Base-by-base conservation (phyloP, 2,329 filamentous ascomycete species). In the Nannizzia gypsea region DNA sequence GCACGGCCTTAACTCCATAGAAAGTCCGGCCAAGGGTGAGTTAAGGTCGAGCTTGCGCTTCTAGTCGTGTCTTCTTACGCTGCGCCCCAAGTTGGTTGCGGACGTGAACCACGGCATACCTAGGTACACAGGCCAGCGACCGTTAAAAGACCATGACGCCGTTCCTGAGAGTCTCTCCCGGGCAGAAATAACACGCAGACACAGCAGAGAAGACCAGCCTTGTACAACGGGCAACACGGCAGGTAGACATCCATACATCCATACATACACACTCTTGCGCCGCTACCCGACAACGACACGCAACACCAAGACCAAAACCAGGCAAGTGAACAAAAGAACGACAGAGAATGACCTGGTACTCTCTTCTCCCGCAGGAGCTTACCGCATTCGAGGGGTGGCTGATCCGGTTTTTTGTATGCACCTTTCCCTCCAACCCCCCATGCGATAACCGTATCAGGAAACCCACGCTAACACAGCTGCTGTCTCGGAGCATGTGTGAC, bases 281-380 rank as follows among this genome's bases (percentile, higher is more conserved):
- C 40, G 38, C 54, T 28, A 40, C 24, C 34, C 54, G 54, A 56
- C 52, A 36, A 36, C 52, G 11, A 55, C n/a, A 20, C 54, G 34
- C 31, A 42, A n/a, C n/a, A n/a, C n/a, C n/a, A n/a, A n/a, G n/a
- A n/a, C n/a, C n/a, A n/a, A 42, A 31, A 28, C 13, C 13, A 11
- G 24, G 20, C 3, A 13, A 42, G 20, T 24, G 31, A 56, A 36
- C 31, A 36, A 42, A n/a, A n/a, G n/a, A n/a, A n/a, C n/a, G n/a
- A n/a, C n/a, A n/a, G n/a, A n/a, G n/a, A n/a, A 87, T 87, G 85
- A 80, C 80, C 50, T 80, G 82, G 76, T 83, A 84, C 64, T 87
- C 84, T 1, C 80, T 88, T 61, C 78, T 88, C 36, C 85, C 85
- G 1, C 74, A 78, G 17, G 75, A 79, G 60, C 75, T 86, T 59